phyloP scores from a whole-genome alignment of 192 early-diverging fungal species.

The Backusella luteola region DNA sequence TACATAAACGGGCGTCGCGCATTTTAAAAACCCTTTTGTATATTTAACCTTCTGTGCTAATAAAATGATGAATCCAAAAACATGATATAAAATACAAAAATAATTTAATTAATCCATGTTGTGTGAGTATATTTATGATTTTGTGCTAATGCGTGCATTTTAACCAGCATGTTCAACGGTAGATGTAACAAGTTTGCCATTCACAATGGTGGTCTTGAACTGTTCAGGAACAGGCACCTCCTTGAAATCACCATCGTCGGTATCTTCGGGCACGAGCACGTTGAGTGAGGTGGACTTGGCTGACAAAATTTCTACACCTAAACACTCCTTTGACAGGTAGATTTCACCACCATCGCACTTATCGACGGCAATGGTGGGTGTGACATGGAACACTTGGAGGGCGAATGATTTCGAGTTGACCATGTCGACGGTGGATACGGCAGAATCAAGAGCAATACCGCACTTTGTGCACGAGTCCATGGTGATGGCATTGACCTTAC shows the following conservation, averaged over 20 bases:
- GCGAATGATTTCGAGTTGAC: constrained; percentile 90
- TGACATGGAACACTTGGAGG: constrained; percentile 79
- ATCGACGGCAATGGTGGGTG: constrained; percentile 86
- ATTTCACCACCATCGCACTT: constrained; percentile 92
- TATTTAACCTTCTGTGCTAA: background rate
- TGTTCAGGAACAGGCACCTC: constrained; percentile 94
- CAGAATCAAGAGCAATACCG: constrained; percentile 78
- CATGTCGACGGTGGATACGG: constrained; percentile 83
- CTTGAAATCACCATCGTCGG: constrained; percentile 68
- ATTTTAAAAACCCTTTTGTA: background rate
- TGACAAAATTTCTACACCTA: constrained; percentile 83
- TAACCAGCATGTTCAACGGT: constrained; percentile 77
- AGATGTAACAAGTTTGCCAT: constrained; percentile 78
- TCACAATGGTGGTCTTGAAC: constrained; percentile 81
- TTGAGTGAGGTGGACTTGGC: constrained; percentile 95
- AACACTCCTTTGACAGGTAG: constrained; percentile 77
- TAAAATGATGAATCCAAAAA: background rate
- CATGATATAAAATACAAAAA: background rate
- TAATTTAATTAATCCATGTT: background rate
- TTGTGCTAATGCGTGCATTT: background rate
- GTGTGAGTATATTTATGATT: background rate
- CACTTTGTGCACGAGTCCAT: constrained; percentile 89
- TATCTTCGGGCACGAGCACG: constrained; percentile 74
- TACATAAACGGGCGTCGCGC: background rate
- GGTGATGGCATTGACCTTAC: constrained; percentile 91